phyloP scores from a whole-genome alignment of 2,329 filamentous ascomycete genomes.

The Teratosphaeria destructans region DNA sequence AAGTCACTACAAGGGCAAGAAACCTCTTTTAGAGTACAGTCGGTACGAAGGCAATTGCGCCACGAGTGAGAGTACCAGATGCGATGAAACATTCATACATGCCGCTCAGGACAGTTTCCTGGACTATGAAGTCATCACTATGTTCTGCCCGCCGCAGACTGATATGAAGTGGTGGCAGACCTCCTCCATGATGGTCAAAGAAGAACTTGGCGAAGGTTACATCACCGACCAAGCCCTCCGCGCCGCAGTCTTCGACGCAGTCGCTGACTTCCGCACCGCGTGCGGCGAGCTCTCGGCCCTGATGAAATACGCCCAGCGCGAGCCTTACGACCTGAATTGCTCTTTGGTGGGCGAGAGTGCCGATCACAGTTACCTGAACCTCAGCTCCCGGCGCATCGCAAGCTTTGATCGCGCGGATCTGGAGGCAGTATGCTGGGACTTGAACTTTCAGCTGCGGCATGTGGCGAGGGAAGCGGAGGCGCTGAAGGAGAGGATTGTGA shows the following conservation, averaged over 20 bases:
- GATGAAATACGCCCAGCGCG: not conserved
- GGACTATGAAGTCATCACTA: not conserved
- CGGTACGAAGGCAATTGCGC: not conserved
- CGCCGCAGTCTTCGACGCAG: not conserved
- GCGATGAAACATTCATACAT: not conserved
- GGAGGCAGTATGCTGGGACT: not conserved
- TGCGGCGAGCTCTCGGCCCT: not conserved
- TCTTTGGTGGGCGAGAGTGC: not conserved
- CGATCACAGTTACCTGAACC: not conserved
- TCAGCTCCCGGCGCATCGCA: not conserved
- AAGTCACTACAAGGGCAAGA: slow-evolving; percentile 2
- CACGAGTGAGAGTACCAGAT: not conserved
- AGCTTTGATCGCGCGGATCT: not conserved
- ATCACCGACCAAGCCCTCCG: slow-evolving; percentile 1
- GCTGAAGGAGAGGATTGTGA: not conserved
- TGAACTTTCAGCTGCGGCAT: not conserved
- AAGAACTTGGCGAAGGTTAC: not conserved
- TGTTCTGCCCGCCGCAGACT: not conserved
- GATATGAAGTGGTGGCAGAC: slow-evolving; percentile 3
- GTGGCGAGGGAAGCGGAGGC: not conserved
- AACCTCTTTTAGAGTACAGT: not conserved
- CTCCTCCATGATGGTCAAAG: not conserved
- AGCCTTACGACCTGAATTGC: not conserved
- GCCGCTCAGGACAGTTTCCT: not conserved
- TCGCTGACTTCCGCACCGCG: not conserved